Evolutionary conservation across 805 yeast species (phyloP).

Genomic region (Candida silvicultrix): DNA sequence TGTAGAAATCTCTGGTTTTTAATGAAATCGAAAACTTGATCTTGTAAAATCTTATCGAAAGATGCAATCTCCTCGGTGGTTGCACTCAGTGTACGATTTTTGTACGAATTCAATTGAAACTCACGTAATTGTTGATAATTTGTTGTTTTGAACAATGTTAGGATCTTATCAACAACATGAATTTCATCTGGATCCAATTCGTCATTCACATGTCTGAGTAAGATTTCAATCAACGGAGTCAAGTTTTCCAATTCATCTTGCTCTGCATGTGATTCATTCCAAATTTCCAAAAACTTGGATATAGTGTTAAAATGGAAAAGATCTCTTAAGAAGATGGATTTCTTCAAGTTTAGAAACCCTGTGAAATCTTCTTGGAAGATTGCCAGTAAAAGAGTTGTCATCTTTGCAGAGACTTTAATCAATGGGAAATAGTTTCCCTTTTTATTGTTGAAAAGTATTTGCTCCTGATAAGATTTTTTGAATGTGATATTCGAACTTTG

Average conservation of each 20-base stretch:
- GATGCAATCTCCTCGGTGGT: slow-evolving; percentile 42
- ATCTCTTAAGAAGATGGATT: slow-evolving; percentile 43
- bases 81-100: slow-evolving; percentile 25
- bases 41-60: slow-evolving; percentile 43
- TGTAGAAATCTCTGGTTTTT: slow-evolving; percentile 69
- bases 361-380: slow-evolving; percentile 15
- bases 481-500: slow-evolving; percentile 53
- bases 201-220: slow-evolving; percentile 25
- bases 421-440: slow-evolving; percentile 42
- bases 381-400: slow-evolving; percentile 19
- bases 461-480: slow-evolving; percentile 58
- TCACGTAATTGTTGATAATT: slow-evolving; percentile 46
- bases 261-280: slow-evolving; percentile 59
- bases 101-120: slow-evolving; percentile 42
- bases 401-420: slow-evolving; percentile 23
- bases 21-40: slow-evolving; percentile 64
- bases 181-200: slow-evolving; percentile 15
- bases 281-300: slow-evolving; percentile 50
- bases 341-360: slow-evolving; percentile 31
- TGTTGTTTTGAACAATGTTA: slow-evolving; percentile 34
- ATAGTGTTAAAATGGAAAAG: slow-evolving; percentile 49
- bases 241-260: slow-evolving; percentile 46
- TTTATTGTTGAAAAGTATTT: slow-evolving; percentile 52
- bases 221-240: slow-evolving; percentile 34
- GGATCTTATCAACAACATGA: slow-evolving; percentile 35